Evolutionary conservation across 2,329 filamentous ascomycete genomes (phyloP).

Genomic region (Grosmannia serpens): DNA sequence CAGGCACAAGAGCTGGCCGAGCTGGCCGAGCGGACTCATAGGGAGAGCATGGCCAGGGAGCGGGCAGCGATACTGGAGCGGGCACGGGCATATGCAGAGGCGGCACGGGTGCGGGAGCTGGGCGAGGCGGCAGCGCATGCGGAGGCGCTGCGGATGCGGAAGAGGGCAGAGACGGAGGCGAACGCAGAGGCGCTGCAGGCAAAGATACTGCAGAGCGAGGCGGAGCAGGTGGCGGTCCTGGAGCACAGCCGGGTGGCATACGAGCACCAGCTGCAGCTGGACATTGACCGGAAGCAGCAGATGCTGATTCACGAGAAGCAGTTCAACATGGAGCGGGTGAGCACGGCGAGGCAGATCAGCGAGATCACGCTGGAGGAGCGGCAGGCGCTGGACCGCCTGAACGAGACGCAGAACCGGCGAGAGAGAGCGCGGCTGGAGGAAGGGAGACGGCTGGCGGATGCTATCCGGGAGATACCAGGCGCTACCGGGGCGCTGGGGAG

Average conservation of each 20-base stretch:
- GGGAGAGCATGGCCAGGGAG: conserved; percentile 29
- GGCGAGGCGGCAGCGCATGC: conserved; percentile 35
- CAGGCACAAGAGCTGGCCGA: conserved; percentile 39
- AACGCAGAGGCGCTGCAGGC: conserved; percentile 5
- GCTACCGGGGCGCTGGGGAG: conserved; percentile 20
- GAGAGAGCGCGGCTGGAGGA: conserved; percentile 34
- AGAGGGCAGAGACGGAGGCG: conserved; percentile 3
- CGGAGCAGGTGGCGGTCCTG: conserved; percentile 33
- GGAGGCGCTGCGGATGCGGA: conserved; percentile 17
- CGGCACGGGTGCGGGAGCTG: not conserved
- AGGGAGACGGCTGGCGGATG: conserved; percentile 39
- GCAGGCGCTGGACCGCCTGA: conserved; percentile 37
- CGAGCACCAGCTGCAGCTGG: conserved; percentile 33
- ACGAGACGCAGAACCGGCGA: conserved; percentile 32
- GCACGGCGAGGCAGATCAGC: conserved; percentile 37
- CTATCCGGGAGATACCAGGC: conserved; percentile 23
- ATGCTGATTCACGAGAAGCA: conserved; percentile 37
- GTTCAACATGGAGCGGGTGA: conserved; percentile 32
- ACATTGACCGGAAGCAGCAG: conserved; percentile 19
- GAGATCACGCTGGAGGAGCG: conserved; percentile 37
- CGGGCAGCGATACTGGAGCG: not conserved
- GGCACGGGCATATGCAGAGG: not conserved
- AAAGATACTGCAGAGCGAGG: conserved; percentile 7
- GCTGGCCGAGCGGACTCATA: conserved; percentile 33
- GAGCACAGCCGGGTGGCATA: conserved; percentile 32